These are phyloP conservation scores for Alternaria sp. DNA, from an alignment of 2,329 filamentous ascomycete species.

Conservation along the genomic window DNA sequence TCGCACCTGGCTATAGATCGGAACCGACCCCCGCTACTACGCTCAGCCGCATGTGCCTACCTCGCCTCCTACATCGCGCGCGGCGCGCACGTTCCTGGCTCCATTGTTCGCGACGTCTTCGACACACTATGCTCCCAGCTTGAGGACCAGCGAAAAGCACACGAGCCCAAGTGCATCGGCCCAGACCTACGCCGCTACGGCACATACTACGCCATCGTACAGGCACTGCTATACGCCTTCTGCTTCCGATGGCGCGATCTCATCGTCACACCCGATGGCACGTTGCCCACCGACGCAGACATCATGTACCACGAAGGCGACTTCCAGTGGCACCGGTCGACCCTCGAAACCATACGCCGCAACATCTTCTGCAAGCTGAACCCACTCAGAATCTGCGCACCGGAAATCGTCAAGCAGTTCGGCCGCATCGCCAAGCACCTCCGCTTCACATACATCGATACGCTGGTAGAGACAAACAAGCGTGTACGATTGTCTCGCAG, in stretches of 20 bases:
- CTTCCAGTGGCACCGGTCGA: constrained; percentile 75
- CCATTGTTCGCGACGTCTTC: constrained; percentile 83
- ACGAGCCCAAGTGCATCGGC: constrained; percentile 77
- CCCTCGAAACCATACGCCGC: constrained; percentile 74
- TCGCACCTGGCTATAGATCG: constrained; percentile 75
- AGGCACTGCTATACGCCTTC: constrained; percentile 91
- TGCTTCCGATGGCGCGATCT: constrained; percentile 98
- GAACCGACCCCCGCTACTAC: constrained; percentile 67
- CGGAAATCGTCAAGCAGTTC: constrained; percentile 88
- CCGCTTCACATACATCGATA: constrained; percentile 86
- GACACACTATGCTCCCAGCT: constrained; percentile 78
- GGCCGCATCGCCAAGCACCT: constrained; percentile 86
- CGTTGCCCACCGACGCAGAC: constrained; percentile 50
- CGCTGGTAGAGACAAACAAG: constrained; percentile 90
- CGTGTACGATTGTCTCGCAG: constrained; percentile 79
- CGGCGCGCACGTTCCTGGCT: constrained; percentile 78
- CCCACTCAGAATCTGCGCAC: constrained; percentile 92
- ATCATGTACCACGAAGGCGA: constrained; percentile 72
- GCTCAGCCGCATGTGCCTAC: constrained; percentile 88
- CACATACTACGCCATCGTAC: constrained; percentile 85
- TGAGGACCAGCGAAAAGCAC: constrained; percentile 72
- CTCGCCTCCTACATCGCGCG: constrained; percentile 93
- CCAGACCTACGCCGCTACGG: constrained; percentile 85
- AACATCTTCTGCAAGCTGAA: constrained; percentile 91
- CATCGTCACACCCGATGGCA: constrained; percentile 63